A percentile compares a stretch with the other conserved stretches of the same genome.
These are phyloP conservation scores for Haplosporangium sp. DNA, from an alignment of 371 early-diverging fungal genomes.

Conservation along the genomic window DNA sequence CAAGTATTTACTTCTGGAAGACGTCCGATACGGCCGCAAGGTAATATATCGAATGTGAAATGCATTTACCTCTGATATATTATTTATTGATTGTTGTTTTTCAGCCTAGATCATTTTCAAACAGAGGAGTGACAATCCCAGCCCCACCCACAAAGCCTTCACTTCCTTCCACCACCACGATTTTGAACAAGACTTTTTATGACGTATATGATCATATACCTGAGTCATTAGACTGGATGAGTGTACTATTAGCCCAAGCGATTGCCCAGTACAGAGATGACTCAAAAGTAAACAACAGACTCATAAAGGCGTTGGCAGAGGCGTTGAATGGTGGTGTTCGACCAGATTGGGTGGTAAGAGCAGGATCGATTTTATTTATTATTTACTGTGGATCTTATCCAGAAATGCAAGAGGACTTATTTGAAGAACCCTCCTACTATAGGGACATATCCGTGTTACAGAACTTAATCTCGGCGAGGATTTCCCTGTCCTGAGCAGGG, in stretches of 20 bases:
- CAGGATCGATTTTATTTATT: slow-evolving; percentile 4
- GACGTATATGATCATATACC: slow-evolving; percentile 72
- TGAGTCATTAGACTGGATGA: slow-evolving; percentile 94
- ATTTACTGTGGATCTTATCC: neutral
- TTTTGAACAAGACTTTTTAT: slow-evolving; percentile 73
- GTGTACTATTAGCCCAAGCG: slow-evolving; percentile 88
- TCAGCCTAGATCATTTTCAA: slow-evolving; percentile 48
- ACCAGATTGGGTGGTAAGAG: slow-evolving; percentile 82
- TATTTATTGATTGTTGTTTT: neutral
- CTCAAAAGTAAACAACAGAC: slow-evolving; percentile 77
- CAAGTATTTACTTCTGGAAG: slow-evolving; percentile 73
- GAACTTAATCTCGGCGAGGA: slow-evolving; percentile 91
- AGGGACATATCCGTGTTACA: slow-evolving; percentile 89
- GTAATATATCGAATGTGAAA: slow-evolving; percentile 1
- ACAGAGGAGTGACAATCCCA: slow-evolving; percentile 46
- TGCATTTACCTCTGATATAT: neutral
- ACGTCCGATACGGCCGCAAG: slow-evolving; percentile 64
- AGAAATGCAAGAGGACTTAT: neutral
- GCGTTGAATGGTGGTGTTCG: slow-evolving; percentile 83
- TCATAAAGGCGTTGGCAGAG: slow-evolving; percentile 81
- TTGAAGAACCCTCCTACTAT: neutral
- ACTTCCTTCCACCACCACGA: slow-evolving; percentile 52
- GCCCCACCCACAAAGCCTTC: slow-evolving; percentile 48
- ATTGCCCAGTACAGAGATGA: slow-evolving; percentile 88
- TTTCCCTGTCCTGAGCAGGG: slow-evolving; percentile 83